Base-by-base conservation (phyloP, 2,329 filamentous ascomycete genomes). In the Ascochyta clinopodiicola region DNA sequence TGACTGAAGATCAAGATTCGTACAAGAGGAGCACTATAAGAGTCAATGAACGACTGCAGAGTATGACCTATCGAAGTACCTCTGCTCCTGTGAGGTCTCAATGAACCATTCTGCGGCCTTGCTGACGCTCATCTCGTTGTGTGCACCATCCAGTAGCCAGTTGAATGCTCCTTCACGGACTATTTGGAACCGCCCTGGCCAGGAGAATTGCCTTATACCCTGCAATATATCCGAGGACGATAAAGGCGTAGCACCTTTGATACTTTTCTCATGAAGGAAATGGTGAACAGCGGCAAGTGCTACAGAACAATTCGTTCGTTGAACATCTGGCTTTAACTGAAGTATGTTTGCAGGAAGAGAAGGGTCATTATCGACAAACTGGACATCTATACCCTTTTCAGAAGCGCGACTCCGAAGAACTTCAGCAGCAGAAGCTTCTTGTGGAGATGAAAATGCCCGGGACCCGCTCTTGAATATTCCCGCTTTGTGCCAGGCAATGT, bases 401-500 rank as follows among this genome's bases (percentile, higher is more conserved):
- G 39, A 25, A 29, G 61, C 63, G 17, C 61, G 53, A 13, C 29
- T 44, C 19, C 36, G 47, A 36, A 66, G 44, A 15, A 66, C 44
- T 24, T 37, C 22, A 22, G 34, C 46, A 44, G 44, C 59, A 12
- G 34, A 27, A 7, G 22, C 25, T 8, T 60, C 51, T 49, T 65
- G 62, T 31, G 29, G 31, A 34, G 36, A 22, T 22, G 55, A 56
- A 31, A 57, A 88, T 2, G 85, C 85, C 17, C 82, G 79, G 9
- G 79, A 79, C 1, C 82, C 84, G 0, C 69, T 51, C 74, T 90
- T 90, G 78, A 90, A 86, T 53, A 91, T 88, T 1, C 88, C 88
- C 1, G 86, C 85, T 74, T 91, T 91, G 74, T 91, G 87, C 88
- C 88, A 90, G 0, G 88, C 86, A 59, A 91, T 89, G 71, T 86